A percentile compares a stretch with the other conserved stretches of the same genome.
Evolutionary conservation across 352 stramenopile genomes (phyloP).

Genomic region (Pythium biforme): DNA sequence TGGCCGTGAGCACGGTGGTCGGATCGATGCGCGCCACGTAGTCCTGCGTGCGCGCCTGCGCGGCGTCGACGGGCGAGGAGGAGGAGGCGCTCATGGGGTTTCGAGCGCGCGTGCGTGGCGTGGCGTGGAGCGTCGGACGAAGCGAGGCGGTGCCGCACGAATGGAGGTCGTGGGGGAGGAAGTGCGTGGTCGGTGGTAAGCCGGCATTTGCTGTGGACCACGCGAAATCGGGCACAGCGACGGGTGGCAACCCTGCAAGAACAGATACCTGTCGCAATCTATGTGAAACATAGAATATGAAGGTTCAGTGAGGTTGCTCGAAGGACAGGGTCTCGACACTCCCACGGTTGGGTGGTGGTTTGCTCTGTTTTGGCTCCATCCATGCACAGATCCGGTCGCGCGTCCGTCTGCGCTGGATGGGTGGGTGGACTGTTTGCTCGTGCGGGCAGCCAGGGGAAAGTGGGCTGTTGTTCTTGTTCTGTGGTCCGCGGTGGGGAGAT

Average conservation of each 20-base stretch:
- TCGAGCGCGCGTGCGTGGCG: neutral
- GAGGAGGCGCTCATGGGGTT: neutral
- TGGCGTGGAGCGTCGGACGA: neutral
- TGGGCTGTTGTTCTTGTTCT: neutral
- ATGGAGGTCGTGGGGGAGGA: neutral
- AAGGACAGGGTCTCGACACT: conserved; percentile 3
- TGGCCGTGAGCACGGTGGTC: conserved; percentile 42
- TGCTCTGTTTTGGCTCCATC: neutral
- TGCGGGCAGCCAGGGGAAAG: neutral
- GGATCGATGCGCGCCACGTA: conserved; percentile 66
- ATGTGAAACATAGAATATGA: conserved; percentile 1
- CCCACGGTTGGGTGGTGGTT: neutral
- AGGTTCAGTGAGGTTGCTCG: conserved; percentile 1
- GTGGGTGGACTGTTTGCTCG: conserved; percentile 9
- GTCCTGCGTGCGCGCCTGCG: conserved; percentile 63
- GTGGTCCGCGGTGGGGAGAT: neutral
- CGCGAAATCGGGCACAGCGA: neutral
- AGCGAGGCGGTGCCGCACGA: neutral
- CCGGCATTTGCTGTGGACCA: too few relatives aligned
- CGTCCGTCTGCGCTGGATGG: conserved; percentile 13
- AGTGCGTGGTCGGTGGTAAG: too few relatives aligned
- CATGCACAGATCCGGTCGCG: conserved; percentile 4
- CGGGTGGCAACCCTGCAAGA: neutral
- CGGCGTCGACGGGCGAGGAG: conserved; percentile 25
- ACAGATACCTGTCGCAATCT: neutral